Percentiles rank a stretch among this genome's conserved stretches.
These are phyloP conservation scores for Isabelozyma heimii DNA, from an alignment of 805 yeast species.

Conservation along the genomic window DNA sequence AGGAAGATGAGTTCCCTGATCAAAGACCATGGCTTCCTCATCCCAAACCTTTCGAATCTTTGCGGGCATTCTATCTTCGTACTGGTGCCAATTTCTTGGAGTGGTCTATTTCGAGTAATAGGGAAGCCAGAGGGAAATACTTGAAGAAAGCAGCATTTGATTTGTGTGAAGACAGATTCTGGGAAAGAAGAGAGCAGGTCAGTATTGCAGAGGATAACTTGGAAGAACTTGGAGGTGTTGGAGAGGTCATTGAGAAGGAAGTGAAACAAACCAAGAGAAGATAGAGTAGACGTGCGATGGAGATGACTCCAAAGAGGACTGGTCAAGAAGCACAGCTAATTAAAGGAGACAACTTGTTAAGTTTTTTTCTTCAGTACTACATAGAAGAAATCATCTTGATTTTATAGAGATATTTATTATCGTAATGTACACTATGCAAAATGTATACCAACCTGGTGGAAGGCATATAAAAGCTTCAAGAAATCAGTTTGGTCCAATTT, in stretches of 20 bases:
- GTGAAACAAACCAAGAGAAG: constrained; percentile 53
- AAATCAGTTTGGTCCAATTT: constrained; percentile 96
- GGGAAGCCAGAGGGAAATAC: constrained; percentile 85
- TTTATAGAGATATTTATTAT: not conserved
- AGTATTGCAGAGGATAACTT: constrained; percentile 83
- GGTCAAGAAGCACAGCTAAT: too few relatives aligned
- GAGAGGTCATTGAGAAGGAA: constrained; percentile 79
- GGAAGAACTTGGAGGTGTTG: constrained; percentile 90
- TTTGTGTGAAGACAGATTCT: constrained; percentile 91
- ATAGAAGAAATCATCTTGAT: too few relatives aligned
- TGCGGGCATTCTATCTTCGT: constrained; percentile 81
- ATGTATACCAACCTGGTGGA: constrained; percentile 96
- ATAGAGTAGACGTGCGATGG: constrained; percentile 24
- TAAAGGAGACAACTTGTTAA: not conserved
- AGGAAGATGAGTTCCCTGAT: constrained; percentile 76
- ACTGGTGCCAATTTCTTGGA: constrained; percentile 84
- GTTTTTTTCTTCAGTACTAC: not conserved
- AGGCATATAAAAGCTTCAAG: constrained; percentile 78
- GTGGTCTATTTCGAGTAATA: constrained; percentile 88
- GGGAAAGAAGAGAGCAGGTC: constrained; percentile 96
- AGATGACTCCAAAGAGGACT: too few relatives aligned
- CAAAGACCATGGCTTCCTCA: constrained; percentile 96
- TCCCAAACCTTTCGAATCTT: constrained; percentile 87
- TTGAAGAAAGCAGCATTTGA: constrained; percentile 88
- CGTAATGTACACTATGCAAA: constrained; percentile 58